Base-by-base conservation (phyloP, 768 basidiomycete genomes). In the Podaxis rugospora region DNA sequence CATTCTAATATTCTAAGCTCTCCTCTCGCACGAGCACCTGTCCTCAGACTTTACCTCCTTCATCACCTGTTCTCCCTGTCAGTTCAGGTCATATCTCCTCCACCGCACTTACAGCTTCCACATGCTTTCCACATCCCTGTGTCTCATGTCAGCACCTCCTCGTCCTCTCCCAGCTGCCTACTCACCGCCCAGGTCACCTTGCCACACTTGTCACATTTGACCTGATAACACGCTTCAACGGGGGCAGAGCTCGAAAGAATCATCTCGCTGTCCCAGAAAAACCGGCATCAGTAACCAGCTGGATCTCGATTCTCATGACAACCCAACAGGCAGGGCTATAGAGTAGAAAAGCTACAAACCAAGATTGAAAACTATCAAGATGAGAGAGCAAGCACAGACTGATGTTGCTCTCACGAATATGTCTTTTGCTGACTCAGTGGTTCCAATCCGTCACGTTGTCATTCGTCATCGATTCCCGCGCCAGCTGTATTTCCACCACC, bases 111-210 rank as follows among this genome's bases (percentile, higher is more conserved):
- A 88, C 89, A 71, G 74, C 62, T 55, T 89, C 84, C 68, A 80
- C 82, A 72, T 91, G 89, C 61, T 67, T 66, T 9, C 89, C 89
- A 63, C 89, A 91, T 53, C 89, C 89, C 89, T 90, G 76, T 65
- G 55, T 55, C 54, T 56, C 42, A 39, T 46, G 28, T 62, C 56
- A 35, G 44, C 39, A 58, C 61, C 44, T 27, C 21, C 28, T 49
- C 32, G 44, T 35, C 39, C 42, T 25, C 55, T 39, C 44, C 9
- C 11, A 62, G 36, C 51, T 66, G 46, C 65, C 44, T 57, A 72
- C 80, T 68, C 69, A 89, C 89, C 76, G 69, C 77, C 90, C 89
- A 91, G 18, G 86, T 90, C 25, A 75, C 83, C 79, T 90, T 90
- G 53, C 80, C 79, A 71, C 89, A 91, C 61, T 71, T 75, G 55